Evolutionary conservation across 805 yeast genomes (phyloP).

Genomic region (Suhomyces vadensis): DNA sequence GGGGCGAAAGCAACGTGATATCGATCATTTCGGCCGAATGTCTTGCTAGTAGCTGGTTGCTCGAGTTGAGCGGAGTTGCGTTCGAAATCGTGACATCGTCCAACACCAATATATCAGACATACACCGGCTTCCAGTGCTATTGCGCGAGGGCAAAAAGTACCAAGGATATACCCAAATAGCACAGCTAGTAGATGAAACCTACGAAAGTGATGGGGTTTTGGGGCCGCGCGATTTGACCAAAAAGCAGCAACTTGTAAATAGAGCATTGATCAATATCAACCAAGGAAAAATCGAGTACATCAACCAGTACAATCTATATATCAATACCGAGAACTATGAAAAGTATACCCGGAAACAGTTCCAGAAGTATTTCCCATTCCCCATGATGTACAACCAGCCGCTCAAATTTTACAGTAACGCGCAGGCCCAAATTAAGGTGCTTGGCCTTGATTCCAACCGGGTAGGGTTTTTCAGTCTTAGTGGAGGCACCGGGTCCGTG

Average conservation of each 20-base stretch:
- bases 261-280: conserved; percentile 46
- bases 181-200: conserved; percentile 26
- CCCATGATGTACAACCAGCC: conserved; percentile 78
- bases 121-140: conserved; percentile 52
- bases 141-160: conserved; percentile 23
- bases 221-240: conserved; percentile 12
- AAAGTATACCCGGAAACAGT: conserved; percentile 55
- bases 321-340: conserved; percentile 61
- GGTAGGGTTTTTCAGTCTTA: conserved; percentile 30
- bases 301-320: conserved; percentile 59
- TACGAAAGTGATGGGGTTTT: conserved; percentile 23
- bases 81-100: conserved; percentile 52
- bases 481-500: conserved; percentile 11
- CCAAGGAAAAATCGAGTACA: conserved; percentile 40
- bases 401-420: conserved; percentile 39
- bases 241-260: conserved; percentile 40
- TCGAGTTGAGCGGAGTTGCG: conserved; percentile 22
- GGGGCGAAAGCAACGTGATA: conserved; percentile 48
- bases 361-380: conserved; percentile 57
- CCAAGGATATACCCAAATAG: conserved; percentile 45
- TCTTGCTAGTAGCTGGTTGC: conserved; percentile 47
- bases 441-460: conserved; percentile 31
- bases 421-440: conserved; percentile 33
- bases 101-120: conserved; percentile 54
- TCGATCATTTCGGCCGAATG: conserved; percentile 55